Evolutionary conservation across 305 asterid genomes (phyloP), one percentile per base, ranked within the genome.

Genomic region (Nicotiana rustica): DNA sequence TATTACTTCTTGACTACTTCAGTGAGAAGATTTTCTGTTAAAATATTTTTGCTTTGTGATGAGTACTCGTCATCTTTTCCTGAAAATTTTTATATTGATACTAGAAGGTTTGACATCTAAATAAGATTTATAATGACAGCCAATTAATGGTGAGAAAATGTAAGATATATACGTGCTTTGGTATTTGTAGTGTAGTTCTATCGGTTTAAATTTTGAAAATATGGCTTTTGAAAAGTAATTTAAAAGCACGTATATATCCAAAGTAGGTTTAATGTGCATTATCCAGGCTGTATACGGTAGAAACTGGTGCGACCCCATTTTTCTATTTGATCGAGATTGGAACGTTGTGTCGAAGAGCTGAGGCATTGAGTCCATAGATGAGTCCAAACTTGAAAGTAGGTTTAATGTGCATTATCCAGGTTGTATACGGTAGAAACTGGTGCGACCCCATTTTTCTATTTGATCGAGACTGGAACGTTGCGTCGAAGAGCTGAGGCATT

Each of bases 11-110:
- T 56, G 60, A 76, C 64, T 25, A 52, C 79, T 73, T 73, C 64
- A 25, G 15, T 73, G 14, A 73, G 79, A 73, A 52, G 79, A 73
- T 73, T 49, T 73, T 61, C 52, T 14, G 29, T 18, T 73, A 73
- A 25, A 73, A 69, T 1, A 15, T 73, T 14, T 38, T 25, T 49
- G 8, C 44, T 13, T 49, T 73, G 60, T 44, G 78, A 5, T 5
- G 2, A 17, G 25, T 17, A 15, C 14, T 67, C 3, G 12, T 15
- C 14, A 67, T 67, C 7, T 71, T 18, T 19, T 71, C 78, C 21
- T 12, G 18, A 19, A 70, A 5, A 44, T 38, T 0, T 36, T 10
- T 41, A 41, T 69, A 70, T 70, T 12, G 59, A 1, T 41, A 41
- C 78, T 41, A 38, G 19, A 70, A 17, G 77, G 56, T 10, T 38